Evolutionary conservation across 352 stramenopile species (phyloP), one percentile per base, ranked within the genome.

Genomic region (Thalassiosira oceanica): DNA sequence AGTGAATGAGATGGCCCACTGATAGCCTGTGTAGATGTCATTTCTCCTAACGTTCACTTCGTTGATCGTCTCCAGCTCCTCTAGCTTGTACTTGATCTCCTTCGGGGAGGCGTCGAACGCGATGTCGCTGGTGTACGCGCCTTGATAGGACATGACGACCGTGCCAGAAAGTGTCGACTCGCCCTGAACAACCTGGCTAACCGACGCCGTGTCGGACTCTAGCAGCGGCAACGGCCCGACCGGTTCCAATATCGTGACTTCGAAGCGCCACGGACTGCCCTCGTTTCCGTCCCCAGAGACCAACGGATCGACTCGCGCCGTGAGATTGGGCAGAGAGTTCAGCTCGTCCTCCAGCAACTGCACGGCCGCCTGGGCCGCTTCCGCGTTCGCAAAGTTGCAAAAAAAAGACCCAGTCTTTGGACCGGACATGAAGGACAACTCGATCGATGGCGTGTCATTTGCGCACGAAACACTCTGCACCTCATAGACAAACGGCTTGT

Each of bases 1-100:
- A 0, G 93, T 97, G 56, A 98, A 98, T 15, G 94, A 97, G 15
- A 98, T 87, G 5, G 87, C 95, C 94, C 94, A 98, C 18, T 85
- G 90, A 86, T 74, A 97, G 92, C 42, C 93, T 80, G 58, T 79
- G 20, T 78, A 78, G 8, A 73, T 74, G 61, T 88, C 75, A 49
- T 81, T 46, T 52, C 76, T 69, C 43, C 63, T 72, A 4, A 92
- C 81, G 41, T 89, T 73, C 0, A 92, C 88, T 15, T 75, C 71
- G 21, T 68, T 61, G 21, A 94, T 76, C 1, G 67, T 79, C 35
- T 57, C 35, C n/a, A 94, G 49, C n/a, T 50, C 49, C 61, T 98
- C 91, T 24, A 98, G 68, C 37, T 88, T 84, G 3, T 60, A 37
- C 79, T 97, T 97, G n/a, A 98, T 66, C 1, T 84, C 71, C 7